Evolutionary conservation across 2,329 filamentous ascomycete species (phyloP).

Genomic region (Fusarium humuli): DNA sequence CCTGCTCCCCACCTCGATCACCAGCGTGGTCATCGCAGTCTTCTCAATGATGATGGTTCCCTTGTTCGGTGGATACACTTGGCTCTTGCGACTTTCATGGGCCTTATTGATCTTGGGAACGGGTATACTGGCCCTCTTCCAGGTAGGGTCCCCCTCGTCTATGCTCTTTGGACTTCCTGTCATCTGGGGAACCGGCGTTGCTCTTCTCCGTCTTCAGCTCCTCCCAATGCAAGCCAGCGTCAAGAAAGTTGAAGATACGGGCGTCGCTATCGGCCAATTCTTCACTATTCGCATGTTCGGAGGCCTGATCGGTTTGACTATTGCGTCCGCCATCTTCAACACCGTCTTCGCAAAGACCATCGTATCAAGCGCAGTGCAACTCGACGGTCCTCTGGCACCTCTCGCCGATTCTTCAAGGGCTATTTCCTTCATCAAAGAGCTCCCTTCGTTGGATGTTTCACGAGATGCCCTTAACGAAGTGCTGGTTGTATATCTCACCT

Average conservation of each 20-base stretch:
- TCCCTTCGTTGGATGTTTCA: background rate
- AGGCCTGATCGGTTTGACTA: background rate
- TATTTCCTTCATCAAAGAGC: constrained; percentile 18
- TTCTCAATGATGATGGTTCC: constrained; percentile 29
- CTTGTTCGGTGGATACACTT: constrained; percentile 11
- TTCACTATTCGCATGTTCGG: constrained; percentile 17
- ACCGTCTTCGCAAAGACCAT: constrained; percentile 9
- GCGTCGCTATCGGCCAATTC: constrained; percentile 18
- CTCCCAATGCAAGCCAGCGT: constrained; percentile 25
- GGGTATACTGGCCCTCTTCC: constrained; percentile 1
- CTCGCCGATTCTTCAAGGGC: background rate
- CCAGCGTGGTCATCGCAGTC: constrained; percentile 12
- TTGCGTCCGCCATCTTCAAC: constrained; percentile 19
- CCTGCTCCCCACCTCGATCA: background rate
- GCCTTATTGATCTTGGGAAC: constrained; percentile 1
- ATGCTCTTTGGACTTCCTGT: constrained; percentile 15
- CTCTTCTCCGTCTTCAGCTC: constrained; percentile 7
- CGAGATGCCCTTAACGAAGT: background rate
- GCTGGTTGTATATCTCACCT: background rate
- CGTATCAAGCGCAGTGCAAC: background rate
- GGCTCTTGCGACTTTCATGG: constrained; percentile 14
- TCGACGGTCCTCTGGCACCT: background rate
- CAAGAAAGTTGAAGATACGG: constrained; percentile 5
- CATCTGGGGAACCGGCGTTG: constrained; percentile 17
- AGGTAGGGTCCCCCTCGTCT: background rate